phyloP scores from a whole-genome alignment of 768 basidiomycete species.

The Leucocoprinus leucothites region DNA sequence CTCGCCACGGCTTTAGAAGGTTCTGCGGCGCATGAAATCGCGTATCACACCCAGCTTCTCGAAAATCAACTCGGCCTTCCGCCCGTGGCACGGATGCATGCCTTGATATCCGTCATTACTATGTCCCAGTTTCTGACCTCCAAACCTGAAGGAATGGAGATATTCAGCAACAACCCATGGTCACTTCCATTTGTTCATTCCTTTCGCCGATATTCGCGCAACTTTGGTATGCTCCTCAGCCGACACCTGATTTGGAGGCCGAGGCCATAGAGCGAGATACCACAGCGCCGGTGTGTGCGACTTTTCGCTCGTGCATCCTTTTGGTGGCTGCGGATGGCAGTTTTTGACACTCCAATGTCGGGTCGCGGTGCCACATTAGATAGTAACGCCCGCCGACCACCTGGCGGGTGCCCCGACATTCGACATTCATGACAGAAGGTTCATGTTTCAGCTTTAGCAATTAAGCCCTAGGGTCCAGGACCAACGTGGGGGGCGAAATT shows the following conservation, averaged over 20 bases:
- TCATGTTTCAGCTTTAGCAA: conserved; percentile 2
- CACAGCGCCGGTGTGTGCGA: not conserved
- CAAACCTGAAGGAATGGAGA: not conserved
- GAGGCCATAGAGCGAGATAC: not conserved
- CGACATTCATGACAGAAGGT: conserved; percentile 3
- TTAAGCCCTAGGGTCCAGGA: not conserved
- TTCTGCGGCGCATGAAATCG: not conserved
- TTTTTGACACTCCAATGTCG: not conserved
- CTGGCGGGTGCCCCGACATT: not conserved
- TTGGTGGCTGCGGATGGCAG: conserved; percentile 1
- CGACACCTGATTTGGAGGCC: not conserved
- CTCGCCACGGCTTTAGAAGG: not conserved
- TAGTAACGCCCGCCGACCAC: not conserved
- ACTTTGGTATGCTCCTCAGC: not conserved
- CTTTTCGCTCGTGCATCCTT: not conserved
- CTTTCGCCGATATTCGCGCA: not conserved
- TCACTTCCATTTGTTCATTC: not conserved
- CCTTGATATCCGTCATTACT: not conserved
- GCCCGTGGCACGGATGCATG: not conserved
- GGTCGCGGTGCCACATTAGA: not conserved
- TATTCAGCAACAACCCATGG: not conserved
- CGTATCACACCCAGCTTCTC: not conserved
- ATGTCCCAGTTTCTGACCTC: not conserved
- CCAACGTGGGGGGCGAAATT: not conserved
- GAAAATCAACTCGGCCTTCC: conserved; percentile 8